A percentile compares a stretch with the other conserved stretches of the same genome.
phyloP scores from a whole-genome alignment of 2,329 filamentous ascomycete genomes.

The Hyphodiscus sp. region DNA sequence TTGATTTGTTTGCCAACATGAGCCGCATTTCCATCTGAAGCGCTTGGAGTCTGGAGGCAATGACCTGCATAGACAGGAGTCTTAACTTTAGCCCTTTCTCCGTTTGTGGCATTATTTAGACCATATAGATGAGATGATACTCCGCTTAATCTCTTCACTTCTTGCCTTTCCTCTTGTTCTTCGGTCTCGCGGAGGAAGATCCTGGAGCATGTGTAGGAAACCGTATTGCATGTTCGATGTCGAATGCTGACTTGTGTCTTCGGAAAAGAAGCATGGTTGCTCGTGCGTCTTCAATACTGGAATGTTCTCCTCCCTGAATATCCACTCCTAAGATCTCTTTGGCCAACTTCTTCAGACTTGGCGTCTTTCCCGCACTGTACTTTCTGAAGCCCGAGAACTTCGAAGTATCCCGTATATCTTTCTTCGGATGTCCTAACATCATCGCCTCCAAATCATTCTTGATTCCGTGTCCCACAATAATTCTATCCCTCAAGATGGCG shows the following conservation, averaged over 20 bases:
- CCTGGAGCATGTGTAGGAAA: constrained; percentile 40
- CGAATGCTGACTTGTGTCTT: constrained; percentile 77
- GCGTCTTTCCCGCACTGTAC: constrained; percentile 60
- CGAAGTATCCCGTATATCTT: constrained; percentile 79
- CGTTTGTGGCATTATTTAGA: not conserved
- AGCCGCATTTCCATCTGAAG: constrained; percentile 2
- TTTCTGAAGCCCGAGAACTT: constrained; percentile 69
- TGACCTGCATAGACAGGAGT: constrained; percentile 6
- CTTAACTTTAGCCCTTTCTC: not conserved
- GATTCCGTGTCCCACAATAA: constrained; percentile 79
- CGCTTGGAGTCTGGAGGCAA: constrained; percentile 3
- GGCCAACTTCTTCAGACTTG: constrained; percentile 55
- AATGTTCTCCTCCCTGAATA: constrained; percentile 59
- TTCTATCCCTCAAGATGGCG: constrained; percentile 59
- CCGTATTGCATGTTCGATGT: constrained; percentile 67
- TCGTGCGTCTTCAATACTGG: constrained; percentile 72
- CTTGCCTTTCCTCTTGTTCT: constrained; percentile 36
- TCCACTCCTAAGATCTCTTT: constrained; percentile 52
- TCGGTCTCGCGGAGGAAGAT: constrained; percentile 13
- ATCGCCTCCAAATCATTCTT: constrained; percentile 71
- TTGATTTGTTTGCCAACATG: constrained; percentile 30
- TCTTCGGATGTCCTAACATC: constrained; percentile 68
- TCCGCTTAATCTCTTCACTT: not conserved
- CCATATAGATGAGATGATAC: not conserved
- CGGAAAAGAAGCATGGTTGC: constrained; percentile 87